Conservation (phyloP, 2,329 filamentous ascomycete species). For the Talaromyces sp. region DNA sequence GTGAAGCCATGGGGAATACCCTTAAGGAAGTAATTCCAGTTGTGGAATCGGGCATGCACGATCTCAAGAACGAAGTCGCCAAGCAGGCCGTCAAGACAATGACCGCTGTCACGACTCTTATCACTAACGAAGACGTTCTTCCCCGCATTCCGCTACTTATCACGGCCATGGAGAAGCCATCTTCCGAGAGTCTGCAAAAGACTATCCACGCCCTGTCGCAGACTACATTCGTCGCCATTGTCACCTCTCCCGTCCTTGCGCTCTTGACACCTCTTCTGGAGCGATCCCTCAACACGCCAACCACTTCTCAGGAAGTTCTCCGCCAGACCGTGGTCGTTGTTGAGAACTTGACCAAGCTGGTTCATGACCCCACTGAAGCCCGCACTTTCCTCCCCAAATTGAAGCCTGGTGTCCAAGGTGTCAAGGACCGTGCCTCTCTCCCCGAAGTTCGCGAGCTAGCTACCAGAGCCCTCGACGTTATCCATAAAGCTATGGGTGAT, state of each 20-base stretch:
- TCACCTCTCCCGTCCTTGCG: slow-evolving; percentile 91
- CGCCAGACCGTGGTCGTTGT: slow-evolving; percentile 94
- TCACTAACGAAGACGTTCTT: slow-evolving; percentile 95
- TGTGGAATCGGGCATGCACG: slow-evolving; percentile 91
- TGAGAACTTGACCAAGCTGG: slow-evolving; percentile 96
- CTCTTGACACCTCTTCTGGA: slow-evolving; percentile 92
- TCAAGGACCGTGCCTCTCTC: slow-evolving; percentile 80
- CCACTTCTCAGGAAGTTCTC: slow-evolving; percentile 86
- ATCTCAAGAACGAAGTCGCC: slow-evolving; percentile 76
- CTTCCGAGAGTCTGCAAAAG: slow-evolving; percentile 80
- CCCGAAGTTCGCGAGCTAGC: slow-evolving; percentile 93
- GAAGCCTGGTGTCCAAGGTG: slow-evolving; percentile 84
- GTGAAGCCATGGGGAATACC: slow-evolving; percentile 76
- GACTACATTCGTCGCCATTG: slow-evolving; percentile 96
- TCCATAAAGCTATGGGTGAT: slow-evolving; percentile 84
- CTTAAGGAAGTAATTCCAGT: slow-evolving; percentile 84
- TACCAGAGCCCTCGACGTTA: slow-evolving; percentile 73
- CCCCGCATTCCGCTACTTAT: slow-evolving; percentile 87
- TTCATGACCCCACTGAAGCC: slow-evolving; percentile 92
- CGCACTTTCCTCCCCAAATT: slow-evolving; percentile 92
- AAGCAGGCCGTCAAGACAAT: slow-evolving; percentile 92
- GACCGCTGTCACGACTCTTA: slow-evolving; percentile 79
- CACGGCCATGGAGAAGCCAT: slow-evolving; percentile 93
- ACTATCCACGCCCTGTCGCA: slow-evolving; percentile 94
- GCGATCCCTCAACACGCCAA: slow-evolving; percentile 69